Conservation (phyloP, 208 protist genomes). For the Wallacemonas sp. region DNA sequence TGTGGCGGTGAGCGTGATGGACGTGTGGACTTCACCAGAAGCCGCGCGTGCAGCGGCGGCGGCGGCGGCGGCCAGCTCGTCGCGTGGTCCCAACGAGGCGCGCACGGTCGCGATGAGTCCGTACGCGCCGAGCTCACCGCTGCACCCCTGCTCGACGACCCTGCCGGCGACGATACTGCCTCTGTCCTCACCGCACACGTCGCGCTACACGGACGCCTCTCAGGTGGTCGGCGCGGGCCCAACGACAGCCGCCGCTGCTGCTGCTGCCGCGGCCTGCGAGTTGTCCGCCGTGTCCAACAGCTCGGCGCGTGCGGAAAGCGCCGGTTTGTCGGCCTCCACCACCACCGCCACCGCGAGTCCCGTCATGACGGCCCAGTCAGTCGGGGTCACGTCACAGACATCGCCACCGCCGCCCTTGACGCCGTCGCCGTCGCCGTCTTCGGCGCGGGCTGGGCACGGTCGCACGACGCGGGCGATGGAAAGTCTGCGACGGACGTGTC, state of each 20-base stretch:
- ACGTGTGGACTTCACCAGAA: not conserved
- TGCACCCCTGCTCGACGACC: not conserved
- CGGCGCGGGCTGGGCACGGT: too few species aligned
- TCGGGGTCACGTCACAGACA: too few species aligned
- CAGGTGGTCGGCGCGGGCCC: too few species aligned
- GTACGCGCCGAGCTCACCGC: not conserved
- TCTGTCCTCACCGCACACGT: too few species aligned
- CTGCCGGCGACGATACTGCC: too few species aligned
- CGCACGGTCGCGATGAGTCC: not conserved
- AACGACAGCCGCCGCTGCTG: too few species aligned
- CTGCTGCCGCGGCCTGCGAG: too few species aligned
- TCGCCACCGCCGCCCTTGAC: too few species aligned
- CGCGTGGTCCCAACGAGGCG: too few species aligned
- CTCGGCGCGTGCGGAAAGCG: not conserved
- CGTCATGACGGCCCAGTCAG: not conserved
- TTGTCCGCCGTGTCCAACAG: not conserved
- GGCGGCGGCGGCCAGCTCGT: not conserved
- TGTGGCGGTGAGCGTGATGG: not conserved
- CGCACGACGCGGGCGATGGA: conserved; percentile 11
- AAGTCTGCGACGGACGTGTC: not conserved
- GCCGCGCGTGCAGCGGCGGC: not conserved
- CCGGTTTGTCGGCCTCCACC: not conserved
- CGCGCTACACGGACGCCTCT: too few species aligned
- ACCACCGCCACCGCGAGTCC: not conserved
- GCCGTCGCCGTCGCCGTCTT: too few species aligned